A percentile compares a stretch with the other conserved stretches of the same genome.
phyloP scores from a whole-genome alignment of 352 stramenopile genomes.

The Lagenidium sp. region DNA sequence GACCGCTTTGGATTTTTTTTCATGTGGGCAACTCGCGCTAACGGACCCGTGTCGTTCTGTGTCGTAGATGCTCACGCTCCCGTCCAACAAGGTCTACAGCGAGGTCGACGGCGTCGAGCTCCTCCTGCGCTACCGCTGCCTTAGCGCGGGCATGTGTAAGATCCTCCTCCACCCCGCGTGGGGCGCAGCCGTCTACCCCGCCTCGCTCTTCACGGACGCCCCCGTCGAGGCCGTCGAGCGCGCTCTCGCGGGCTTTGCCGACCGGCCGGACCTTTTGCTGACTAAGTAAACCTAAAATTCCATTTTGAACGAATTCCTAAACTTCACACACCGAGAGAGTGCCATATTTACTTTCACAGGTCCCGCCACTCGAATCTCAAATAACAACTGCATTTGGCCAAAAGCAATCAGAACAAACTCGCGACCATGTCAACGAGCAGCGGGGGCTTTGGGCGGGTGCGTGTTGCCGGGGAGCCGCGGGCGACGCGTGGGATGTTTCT shows the following conservation, averaged over 20 bases:
- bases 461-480: too few relatives aligned
- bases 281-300: not conserved
- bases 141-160: conserved; percentile 93
- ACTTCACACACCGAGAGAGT: too few relatives aligned
- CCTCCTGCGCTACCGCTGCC: conserved; percentile 71
- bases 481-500: too few relatives aligned
- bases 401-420: too few relatives aligned
- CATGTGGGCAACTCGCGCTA: too few relatives aligned
- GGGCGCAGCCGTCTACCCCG: conserved; percentile 94
- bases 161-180: conserved; percentile 94
- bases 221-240: conserved; percentile 74
- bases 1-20: not conserved
- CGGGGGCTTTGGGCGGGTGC: too few relatives aligned
- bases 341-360: too few relatives aligned
- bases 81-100: conserved; percentile 93
- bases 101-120: conserved; percentile 94
- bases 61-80: conserved; percentile 84
- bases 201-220: conserved; percentile 94
- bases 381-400: too few relatives aligned
- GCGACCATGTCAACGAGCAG: too few relatives aligned
- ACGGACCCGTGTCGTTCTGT: too few relatives aligned
- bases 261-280: not conserved
- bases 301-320: not conserved
- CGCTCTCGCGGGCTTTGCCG: conserved; percentile 22
- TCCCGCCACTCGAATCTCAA: too few relatives aligned